Conservation (phyloP, 2,329 filamentous ascomycete species). For the Ophiostoma pallidulum region DNA sequence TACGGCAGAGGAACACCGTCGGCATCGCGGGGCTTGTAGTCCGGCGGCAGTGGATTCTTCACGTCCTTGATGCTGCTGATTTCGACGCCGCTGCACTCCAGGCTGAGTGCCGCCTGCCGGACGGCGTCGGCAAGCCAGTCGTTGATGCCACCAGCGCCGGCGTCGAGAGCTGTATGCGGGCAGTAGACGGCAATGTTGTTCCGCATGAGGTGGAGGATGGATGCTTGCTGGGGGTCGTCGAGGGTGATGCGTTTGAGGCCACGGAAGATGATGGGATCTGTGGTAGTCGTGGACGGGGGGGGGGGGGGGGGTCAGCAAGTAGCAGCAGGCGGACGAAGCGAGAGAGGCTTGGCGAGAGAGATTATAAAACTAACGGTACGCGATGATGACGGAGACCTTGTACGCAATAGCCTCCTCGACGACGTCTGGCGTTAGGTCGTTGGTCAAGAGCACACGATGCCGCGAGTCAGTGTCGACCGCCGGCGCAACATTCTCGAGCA, state of each 20-base stretch:
- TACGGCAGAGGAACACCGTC: constrained; percentile 35
- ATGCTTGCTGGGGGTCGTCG: constrained; percentile 75
- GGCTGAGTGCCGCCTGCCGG: constrained; percentile 19
- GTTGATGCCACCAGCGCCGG: constrained; percentile 73
- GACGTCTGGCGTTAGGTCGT: constrained; percentile 83
- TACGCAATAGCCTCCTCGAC: constrained; percentile 79
- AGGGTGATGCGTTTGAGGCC: constrained; percentile 82
- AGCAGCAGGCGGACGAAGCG: too few relatives aligned
- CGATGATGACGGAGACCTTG: constrained; percentile 69
- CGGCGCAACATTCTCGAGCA: constrained; percentile 36
- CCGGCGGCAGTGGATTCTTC: constrained; percentile 28
- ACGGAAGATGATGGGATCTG: constrained; percentile 94
- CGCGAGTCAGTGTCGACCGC: constrained; percentile 22
- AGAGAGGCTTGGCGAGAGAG: too few relatives aligned
- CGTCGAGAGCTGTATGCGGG: constrained; percentile 91
- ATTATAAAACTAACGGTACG: constrained; percentile 81
- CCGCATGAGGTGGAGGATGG: constrained; percentile 70
- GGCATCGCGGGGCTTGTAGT: constrained; percentile 10
- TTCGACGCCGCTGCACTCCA: constrained; percentile 20
- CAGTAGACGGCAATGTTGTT: constrained; percentile 92
- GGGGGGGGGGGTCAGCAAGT: too few relatives aligned
- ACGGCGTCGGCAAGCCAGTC: constrained; percentile 91
- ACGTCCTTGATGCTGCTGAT: constrained; percentile 34
- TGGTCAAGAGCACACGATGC: constrained; percentile 50
- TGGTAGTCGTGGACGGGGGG: too few relatives aligned